Evolutionary conservation across 2,329 filamentous ascomycete species (phyloP), one percentile per base, ranked within the genome.

Genomic region (Fusarium avenaceum): DNA sequence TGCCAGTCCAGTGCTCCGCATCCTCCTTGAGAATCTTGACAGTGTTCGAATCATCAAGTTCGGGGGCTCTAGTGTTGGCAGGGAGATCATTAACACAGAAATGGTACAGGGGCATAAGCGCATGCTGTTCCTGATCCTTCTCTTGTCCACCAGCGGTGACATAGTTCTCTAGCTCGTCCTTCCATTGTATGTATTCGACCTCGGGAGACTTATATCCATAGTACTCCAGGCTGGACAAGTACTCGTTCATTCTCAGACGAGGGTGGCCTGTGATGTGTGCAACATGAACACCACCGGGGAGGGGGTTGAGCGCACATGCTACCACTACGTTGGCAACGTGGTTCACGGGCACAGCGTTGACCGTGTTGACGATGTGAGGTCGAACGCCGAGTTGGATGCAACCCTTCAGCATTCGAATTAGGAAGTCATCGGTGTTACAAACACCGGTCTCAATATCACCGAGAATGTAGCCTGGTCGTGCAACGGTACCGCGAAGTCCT

Each of bases 331-430:
- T 85, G 2, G 90, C 87, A 35, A 97, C 94, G 70, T 97, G 93
- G 65, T 89, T 89, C 26, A 97, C 94, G 0, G 95, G 94, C 1
- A 97, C 92, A 78, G 90, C 89, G 81, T 97, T 98, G 78, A 97
- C 89, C 0, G 93, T 92, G 82, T 97, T 98, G 76, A 84, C 80
- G 71, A 97, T 96, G 70, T 87, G 85, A 2, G 94, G 95, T 1
- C 93, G 86, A 4, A 85, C 84, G 4, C 82, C 82, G 4, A 97
- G 84, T 79, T 98, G 94, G 50, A 97, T 83, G 74, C 93, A 97
- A 58, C 93, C 94, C 81, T 97, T 97, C 57, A 90, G 81, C 80
- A 97, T 88, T 39, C 95, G 89, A 68, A 97, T 87, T 8, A 98
- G 81, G 83, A 97, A 98, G 79, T 97, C 95, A 75, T 98, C 95